Evolutionary conservation across 2,329 filamentous ascomycete species (phyloP), one percentile per base, ranked within the genome.

Genomic region (Exophiala calicioides): DNA sequence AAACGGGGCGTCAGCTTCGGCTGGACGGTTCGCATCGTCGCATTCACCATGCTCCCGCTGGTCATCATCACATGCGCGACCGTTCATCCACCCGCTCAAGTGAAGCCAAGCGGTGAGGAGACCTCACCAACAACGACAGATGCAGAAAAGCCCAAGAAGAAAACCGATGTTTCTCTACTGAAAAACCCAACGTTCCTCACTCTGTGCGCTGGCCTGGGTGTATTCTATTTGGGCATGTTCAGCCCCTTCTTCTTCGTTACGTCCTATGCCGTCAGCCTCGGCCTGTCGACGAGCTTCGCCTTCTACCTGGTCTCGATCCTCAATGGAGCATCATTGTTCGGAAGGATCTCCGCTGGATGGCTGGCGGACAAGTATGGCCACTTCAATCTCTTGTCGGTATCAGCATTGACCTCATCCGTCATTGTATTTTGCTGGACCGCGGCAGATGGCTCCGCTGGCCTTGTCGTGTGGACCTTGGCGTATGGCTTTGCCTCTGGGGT

Each of bases 21-120:
- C 18, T 81, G 79, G 78, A 67, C 75, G 0, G 69, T 80, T 0
- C 67, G 78, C 3, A 65, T 78, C 31, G 65, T 77, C 10, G 78
- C 70, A 1, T 80, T 81, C 46, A 58, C 77, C 43, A 72, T 76
- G 48, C 51, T 77, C 2, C 68, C 68, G 0, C 46, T 76, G 5
- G 52, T 76, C 18, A 21, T 63, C 8, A 68, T 78, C 37, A 64
- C 73, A 2, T 61, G 57, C 29, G 6, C 70, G 0, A 53, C 60
- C 1, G 52, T 59, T 31, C 54, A 5, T n/a, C 20, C 38, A 8
- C 49, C 44, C 19, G 34, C 23, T 7, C 5, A 10, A 6, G 12
- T 26, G 10, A 40, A 39, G 23, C 19, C 47, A 10, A 30, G 12
- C 10, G 18, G 4, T 6, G 27, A 23, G 13, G 40, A 40, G 16